Percentiles rank a stretch among this genome's conserved stretches.
Evolutionary conservation across 176 grass and related monocot species (phyloP).

Genomic region (Aegilops bicornis): DNA sequence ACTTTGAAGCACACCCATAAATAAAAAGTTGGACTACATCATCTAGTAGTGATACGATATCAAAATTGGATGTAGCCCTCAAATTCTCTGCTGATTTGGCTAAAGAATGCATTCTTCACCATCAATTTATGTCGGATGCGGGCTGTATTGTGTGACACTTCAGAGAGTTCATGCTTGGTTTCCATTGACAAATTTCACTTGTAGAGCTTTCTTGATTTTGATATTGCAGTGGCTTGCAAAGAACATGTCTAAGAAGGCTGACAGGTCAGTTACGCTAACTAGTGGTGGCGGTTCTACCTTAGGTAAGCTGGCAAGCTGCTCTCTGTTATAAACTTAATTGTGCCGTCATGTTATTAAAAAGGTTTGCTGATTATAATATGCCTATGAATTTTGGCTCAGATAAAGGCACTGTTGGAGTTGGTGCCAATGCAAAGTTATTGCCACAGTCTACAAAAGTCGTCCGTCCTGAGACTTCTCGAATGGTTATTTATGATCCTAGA

Average conservation of each 20-base stretch:
- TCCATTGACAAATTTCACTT: neutral
- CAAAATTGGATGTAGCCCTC: neutral
- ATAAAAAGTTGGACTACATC: neutral
- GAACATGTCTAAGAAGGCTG: slow-evolving; percentile 58
- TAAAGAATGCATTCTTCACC: slow-evolving; percentile 17
- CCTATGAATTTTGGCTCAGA: slow-evolving; percentile 36
- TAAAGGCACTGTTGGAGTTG: slow-evolving; percentile 39
- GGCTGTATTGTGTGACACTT: slow-evolving; percentile 3
- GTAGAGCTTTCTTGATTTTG: slow-evolving; percentile 21
- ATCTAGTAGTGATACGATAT: slow-evolving; percentile 11
- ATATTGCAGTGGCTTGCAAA: slow-evolving; percentile 76
- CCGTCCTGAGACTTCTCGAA: slow-evolving; percentile 82
- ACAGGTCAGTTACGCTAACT: slow-evolving; percentile 52
- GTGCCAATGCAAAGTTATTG: slow-evolving; percentile 37
- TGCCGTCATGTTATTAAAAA: slow-evolving; percentile 22
- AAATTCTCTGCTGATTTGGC: slow-evolving; percentile 3
- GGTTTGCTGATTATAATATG: slow-evolving; percentile 16
- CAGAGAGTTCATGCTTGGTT: slow-evolving; percentile 18
- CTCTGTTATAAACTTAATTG: neutral
- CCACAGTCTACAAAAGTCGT: slow-evolving; percentile 57
- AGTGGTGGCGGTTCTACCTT: slow-evolving; percentile 24
- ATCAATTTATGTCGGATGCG: slow-evolving; percentile 13
- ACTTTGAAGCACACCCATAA: neutral
- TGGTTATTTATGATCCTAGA: slow-evolving; percentile 94
- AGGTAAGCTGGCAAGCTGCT: slow-evolving; percentile 55